Percentiles rank a stretch among this genome's conserved stretches.
Conservation (phyloP, 345 rosid genomes). For the Conringia planisiliqua region DNA sequence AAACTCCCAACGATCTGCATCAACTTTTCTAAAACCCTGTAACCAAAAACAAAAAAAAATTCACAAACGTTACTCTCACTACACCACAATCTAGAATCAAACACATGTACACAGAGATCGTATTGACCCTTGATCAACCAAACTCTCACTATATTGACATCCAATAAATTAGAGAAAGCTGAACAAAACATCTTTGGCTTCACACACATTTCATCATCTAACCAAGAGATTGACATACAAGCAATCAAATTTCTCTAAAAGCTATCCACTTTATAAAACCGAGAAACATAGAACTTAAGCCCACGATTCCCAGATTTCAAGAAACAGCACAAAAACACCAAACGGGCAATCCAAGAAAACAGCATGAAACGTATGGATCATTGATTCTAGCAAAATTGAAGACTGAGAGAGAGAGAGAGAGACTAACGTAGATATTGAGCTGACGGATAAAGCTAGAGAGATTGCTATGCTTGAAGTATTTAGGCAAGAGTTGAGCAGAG, state of each 20-base stretch:
- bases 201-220: background rate
- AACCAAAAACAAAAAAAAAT: background rate
- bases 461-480: constrained; percentile 80
- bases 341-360: background rate
- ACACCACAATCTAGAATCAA: constrained; percentile 1
- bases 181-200: constrained; percentile 5
- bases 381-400: background rate
- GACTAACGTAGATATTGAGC: constrained; percentile 82
- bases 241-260: constrained; percentile 4
- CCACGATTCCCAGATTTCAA: background rate
- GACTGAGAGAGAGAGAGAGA: background rate
- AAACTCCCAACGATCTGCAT: constrained; percentile 86
- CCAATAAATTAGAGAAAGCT: background rate
- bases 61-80: constrained; percentile 2
- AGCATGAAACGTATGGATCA: background rate
- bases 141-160: background rate
- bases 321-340: background rate
- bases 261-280: background rate
- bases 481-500: constrained; percentile 63
- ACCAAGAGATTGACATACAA: background rate
- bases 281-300: background rate
- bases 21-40: constrained; percentile 90
- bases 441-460: constrained; percentile 81
- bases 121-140: background rate
- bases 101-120: background rate